Conservation (phyloP, 306 rosid genomes). For the Cucurbita argyrosperma region DNA sequence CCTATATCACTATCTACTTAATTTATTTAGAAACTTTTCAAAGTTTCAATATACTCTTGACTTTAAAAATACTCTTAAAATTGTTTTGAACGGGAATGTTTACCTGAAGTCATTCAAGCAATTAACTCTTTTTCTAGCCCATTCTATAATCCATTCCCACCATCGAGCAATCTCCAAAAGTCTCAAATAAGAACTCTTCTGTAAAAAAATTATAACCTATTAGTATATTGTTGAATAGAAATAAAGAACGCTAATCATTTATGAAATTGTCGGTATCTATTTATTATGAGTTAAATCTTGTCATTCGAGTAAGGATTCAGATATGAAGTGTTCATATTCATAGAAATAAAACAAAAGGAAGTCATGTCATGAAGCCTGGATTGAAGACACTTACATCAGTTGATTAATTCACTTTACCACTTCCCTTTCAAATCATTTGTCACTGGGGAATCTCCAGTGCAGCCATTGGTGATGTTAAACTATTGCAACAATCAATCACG, state of each 20-base stretch:
- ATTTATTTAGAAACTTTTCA: too few species aligned
- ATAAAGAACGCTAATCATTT: not conserved
- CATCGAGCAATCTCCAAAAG: not conserved
- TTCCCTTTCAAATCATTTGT: slow-evolving; percentile 1
- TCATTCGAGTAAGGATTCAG: not conserved
- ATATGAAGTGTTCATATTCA: not conserved
- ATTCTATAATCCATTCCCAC: not conserved
- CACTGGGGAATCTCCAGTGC: not conserved
- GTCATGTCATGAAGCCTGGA: not conserved
- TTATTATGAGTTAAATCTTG: not conserved
- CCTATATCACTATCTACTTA: not conserved
- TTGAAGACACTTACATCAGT: not conserved
- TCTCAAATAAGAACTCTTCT: not conserved
- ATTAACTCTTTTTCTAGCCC: not conserved
- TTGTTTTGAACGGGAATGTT: too few species aligned
- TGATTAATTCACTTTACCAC: slow-evolving; percentile 6
- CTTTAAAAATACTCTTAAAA: too few species aligned
- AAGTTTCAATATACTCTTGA: too few species aligned
- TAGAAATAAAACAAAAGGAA: slow-evolving; percentile 5
- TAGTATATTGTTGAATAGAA: not conserved
- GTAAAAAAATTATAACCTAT: not conserved
- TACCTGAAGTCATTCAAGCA: not conserved
- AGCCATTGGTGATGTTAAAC: not conserved
- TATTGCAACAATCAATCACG: not conserved
- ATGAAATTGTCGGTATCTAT: not conserved